phyloP scores from a whole-genome alignment of 768 basidiomycete genomes.

The Rhizopogon roseolus region DNA sequence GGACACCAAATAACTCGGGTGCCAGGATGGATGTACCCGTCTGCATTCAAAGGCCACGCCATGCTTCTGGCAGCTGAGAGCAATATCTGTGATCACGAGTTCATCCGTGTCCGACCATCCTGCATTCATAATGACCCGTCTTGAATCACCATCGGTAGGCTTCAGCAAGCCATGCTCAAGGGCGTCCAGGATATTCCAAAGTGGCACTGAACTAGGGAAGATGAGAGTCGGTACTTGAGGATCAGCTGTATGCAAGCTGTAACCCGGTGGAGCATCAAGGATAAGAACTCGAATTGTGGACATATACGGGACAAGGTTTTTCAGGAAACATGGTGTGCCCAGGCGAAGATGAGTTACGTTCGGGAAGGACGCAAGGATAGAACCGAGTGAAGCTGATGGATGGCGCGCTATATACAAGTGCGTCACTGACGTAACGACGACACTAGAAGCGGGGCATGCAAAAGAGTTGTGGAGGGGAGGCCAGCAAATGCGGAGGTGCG shows the following conservation, averaged over 20 bases:
- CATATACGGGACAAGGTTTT: slow-evolving; percentile 2
- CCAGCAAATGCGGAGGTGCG: slow-evolving; percentile 3
- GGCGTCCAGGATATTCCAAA: slow-evolving; percentile 1
- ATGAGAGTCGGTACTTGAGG: background rate
- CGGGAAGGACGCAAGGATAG: slow-evolving; percentile 4
- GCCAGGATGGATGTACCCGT: background rate
- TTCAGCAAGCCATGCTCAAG: slow-evolving; percentile 3
- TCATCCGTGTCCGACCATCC: background rate
- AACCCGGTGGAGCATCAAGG: slow-evolving; percentile 4
- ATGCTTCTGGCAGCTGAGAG: background rate
- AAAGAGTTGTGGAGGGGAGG: slow-evolving; percentile 2
- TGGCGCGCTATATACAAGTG: slow-evolving; percentile 3
- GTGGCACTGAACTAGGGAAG: slow-evolving; percentile 1
- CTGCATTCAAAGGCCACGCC: slow-evolving; percentile 3
- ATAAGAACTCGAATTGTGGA: background rate
- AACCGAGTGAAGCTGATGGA: slow-evolving; percentile 1
- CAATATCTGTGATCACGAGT: background rate
- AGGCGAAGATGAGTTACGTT: slow-evolving; percentile 2
- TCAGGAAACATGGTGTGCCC: slow-evolving; percentile 7
- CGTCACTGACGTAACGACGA: background rate
- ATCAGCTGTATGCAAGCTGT: background rate
- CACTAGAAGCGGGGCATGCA: background rate
- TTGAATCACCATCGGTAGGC: background rate
- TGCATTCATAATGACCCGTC: slow-evolving; percentile 1
- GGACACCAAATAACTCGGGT: background rate